A percentile compares a stretch with the other conserved stretches of the same genome.
These are phyloP conservation scores for Erigeron canadensis DNA, from an alignment of 129 eudicot species.

Conservation along the genomic window DNA sequence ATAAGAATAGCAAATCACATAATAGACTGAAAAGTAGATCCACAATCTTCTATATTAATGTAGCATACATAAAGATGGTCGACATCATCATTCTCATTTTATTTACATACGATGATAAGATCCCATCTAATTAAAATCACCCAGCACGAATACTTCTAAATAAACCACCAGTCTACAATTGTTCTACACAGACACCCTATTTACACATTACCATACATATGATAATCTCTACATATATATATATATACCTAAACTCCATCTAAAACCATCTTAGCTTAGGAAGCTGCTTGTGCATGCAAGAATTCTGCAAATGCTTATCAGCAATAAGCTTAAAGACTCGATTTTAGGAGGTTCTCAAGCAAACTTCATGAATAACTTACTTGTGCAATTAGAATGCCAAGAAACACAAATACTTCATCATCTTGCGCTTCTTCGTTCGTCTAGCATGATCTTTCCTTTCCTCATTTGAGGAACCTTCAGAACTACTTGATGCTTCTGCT, in stretches of 20 bases:
- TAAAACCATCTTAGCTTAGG: conserved; percentile 10
- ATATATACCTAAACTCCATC: conserved; percentile 5
- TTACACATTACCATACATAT: conserved; percentile 21
- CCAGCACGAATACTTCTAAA: background rate
- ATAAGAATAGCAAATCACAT: background rate
- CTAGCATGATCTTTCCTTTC: conserved; percentile 36
- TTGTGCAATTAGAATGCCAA: conserved; percentile 36
- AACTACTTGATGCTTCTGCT: conserved; percentile 29
- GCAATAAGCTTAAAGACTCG: background rate
- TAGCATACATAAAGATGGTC: conserved; percentile 12
- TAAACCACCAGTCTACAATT: conserved; percentile 9
- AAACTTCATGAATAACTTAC: conserved; percentile 13
- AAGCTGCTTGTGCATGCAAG: background rate
- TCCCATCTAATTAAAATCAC: conserved; percentile 1
- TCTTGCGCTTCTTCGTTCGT: conserved; percentile 47
- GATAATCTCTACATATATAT: conserved; percentile 17
- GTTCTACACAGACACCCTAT: conserved; percentile 10
- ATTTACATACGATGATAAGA: conserved; percentile 9
- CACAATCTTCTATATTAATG: conserved; percentile 4
- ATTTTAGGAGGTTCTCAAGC: conserved; percentile 3
- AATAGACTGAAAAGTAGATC: background rate
- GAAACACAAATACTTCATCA: conserved; percentile 57
- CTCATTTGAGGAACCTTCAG: conserved; percentile 20
- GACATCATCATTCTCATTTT: conserved; percentile 7
- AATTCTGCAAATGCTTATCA: conserved; percentile 12